phyloP scores from a whole-genome alignment of 257 asterid species.

The Knoxia roxburghii region DNA sequence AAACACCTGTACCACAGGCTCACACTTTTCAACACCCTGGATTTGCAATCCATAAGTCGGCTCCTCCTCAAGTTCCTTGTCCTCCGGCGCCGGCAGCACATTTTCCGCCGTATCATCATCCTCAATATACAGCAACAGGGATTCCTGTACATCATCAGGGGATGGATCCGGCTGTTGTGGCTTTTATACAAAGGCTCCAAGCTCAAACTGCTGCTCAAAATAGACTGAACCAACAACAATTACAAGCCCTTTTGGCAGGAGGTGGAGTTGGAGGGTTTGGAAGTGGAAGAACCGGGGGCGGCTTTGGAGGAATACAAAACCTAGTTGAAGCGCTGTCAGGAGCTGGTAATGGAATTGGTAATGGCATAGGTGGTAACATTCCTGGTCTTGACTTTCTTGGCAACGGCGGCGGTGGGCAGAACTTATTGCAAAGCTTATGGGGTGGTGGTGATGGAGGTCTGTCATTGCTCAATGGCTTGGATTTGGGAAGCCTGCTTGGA shows the following conservation, averaged over 20 bases:
- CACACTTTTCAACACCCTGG: neutral
- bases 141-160: constrained; percentile 20
- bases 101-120: constrained; percentile 7
- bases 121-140: constrained; percentile 4
- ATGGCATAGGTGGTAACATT: constrained; percentile 16
- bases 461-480: constrained; percentile 13
- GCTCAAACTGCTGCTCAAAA: constrained; percentile 6
- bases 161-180: constrained; percentile 2
- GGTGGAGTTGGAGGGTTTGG: constrained; percentile 19
- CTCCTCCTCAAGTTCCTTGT: constrained; percentile 15
- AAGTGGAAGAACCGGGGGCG: constrained; percentile 1
- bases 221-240: constrained; percentile 10
- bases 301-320: constrained; percentile 10
- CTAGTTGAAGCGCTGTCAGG: constrained; percentile 9
- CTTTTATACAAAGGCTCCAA: constrained; percentile 12
- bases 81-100: constrained; percentile 18
- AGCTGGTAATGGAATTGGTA: no score
- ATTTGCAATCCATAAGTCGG: constrained; percentile 10
- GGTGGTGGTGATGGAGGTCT: constrained; percentile 29
- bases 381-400: constrained; percentile 9
- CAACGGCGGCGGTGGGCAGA: constrained; percentile 17
- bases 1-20: constrained; percentile 1
- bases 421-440: constrained; percentile 27
- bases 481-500: constrained; percentile 39
- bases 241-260: constrained; percentile 25